A percentile compares a stretch with the other conserved stretches of the same genome.
Conservation (phyloP, 352 stramenopile species). For the Globisporangium rhizosaccharum region DNA sequence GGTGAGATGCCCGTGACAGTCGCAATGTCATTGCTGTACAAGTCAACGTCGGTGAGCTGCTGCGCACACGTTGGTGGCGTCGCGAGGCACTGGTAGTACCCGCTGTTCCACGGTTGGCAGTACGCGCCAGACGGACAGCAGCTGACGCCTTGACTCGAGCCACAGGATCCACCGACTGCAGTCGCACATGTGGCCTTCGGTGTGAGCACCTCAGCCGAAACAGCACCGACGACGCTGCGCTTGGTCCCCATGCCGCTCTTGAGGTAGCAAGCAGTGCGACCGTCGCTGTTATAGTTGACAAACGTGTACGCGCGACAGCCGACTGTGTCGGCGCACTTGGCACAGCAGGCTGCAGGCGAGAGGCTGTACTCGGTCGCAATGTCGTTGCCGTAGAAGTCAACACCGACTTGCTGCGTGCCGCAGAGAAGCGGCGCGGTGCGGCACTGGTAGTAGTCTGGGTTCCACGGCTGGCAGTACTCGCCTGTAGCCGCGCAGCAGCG, state of each 20-base stretch:
- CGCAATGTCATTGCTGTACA: conserved; percentile 34
- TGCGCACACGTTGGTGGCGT: conserved; percentile 24
- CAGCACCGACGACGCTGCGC: not conserved
- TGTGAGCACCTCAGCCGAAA: not conserved
- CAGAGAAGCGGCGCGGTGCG: not conserved
- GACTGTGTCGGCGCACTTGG: conserved; percentile 10
- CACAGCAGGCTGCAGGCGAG: conserved; percentile 9
- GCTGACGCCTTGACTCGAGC: not conserved
- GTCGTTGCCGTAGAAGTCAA: conserved; percentile 13
- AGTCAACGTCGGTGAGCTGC: conserved; percentile 33
- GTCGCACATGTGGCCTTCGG: not conserved
- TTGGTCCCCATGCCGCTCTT: not conserved
- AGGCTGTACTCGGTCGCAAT: conserved; percentile 7
- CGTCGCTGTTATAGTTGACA: conserved; percentile 17
- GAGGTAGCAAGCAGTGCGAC: conserved; percentile 1
- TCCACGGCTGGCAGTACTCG: conserved; percentile 26
- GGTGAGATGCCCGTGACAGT: conserved; percentile 21
- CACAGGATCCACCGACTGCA: not conserved
- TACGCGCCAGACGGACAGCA: conserved; percentile 27
- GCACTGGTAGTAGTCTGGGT: conserved; percentile 25
- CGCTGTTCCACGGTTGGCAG: conserved; percentile 34
- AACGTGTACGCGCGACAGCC: conserved; percentile 30
- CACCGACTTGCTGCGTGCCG: conserved; percentile 8
- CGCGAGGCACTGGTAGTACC: conserved; percentile 40
- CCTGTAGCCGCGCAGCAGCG: conserved; percentile 2